These are phyloP conservation scores for Rhodotorula glutinis DNA, from an alignment of 1,284 basidiomycete genomes.

Conservation along the genomic window DNA sequence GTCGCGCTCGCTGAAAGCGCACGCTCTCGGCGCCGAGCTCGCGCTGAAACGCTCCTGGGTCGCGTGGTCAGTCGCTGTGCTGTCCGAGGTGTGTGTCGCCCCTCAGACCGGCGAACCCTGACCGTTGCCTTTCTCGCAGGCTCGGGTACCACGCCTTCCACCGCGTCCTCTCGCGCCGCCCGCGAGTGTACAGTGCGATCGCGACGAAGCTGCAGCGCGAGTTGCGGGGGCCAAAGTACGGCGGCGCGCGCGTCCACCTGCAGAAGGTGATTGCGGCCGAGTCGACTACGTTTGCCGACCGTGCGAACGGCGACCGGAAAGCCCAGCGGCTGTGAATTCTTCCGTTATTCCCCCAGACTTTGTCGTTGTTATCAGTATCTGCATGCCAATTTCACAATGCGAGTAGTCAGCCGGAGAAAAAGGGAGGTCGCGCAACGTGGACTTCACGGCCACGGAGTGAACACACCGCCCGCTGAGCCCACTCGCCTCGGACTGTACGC, in stretches of 20 bases:
- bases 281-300: constrained; percentile 8
- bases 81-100: not conserved
- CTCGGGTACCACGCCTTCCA: constrained; percentile 75
- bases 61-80: constrained; percentile 57
- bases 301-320: constrained; percentile 9
- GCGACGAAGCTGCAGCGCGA: not conserved
- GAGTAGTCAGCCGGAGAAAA: not conserved
- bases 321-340: not conserved
- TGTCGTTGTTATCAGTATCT: not conserved
- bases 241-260: not conserved
- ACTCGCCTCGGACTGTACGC: no score
- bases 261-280: not conserved
- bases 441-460: no score
- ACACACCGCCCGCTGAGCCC: no score
- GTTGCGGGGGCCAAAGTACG: not conserved
- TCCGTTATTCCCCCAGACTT: not conserved
- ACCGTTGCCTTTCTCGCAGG: constrained; percentile 53
- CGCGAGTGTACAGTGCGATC: constrained; percentile 52
- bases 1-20: constrained; percentile 53
- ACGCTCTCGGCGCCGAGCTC: constrained; percentile 49
- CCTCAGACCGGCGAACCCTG: not conserved
- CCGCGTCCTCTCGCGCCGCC: constrained; percentile 60
- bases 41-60: constrained; percentile 57
- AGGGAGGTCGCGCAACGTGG: constrained; percentile 1
- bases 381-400: not conserved